Percentiles rank a stretch among this genome's conserved stretches.
Conservation (phyloP, 306 rosid genomes). For the Adenanthera pavonina region DNA sequence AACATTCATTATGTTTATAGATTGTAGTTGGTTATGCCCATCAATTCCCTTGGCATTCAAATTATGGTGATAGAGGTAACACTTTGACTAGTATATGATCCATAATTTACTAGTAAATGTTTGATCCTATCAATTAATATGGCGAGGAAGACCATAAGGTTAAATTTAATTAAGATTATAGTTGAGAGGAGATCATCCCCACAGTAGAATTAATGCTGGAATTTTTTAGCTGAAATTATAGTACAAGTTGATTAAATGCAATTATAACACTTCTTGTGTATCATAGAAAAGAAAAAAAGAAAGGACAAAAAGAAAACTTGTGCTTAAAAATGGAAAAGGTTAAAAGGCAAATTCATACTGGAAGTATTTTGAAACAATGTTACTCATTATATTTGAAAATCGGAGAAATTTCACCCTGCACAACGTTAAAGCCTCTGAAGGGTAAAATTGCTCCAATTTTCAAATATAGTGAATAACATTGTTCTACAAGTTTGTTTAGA, state of each 20-base stretch:
- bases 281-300: background rate
- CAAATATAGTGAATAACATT: too few relatives aligned
- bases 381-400: too few relatives aligned
- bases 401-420: too few relatives aligned
- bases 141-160: background rate
- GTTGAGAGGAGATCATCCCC: background rate
- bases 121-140: background rate
- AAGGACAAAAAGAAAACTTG: background rate
- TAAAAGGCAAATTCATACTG: too few relatives aligned
- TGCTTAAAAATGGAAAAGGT: constrained; percentile 30
- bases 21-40: background rate
- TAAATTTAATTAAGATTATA: background rate
- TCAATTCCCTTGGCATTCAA: background rate
- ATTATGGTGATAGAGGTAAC: background rate
- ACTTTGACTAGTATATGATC: background rate
- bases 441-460: too few relatives aligned
- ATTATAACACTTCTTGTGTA: background rate
- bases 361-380: too few relatives aligned
- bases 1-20: background rate
- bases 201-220: background rate
- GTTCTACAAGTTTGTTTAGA: too few relatives aligned
- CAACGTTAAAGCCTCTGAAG: too few relatives aligned
- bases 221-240: background rate
- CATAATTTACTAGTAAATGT: background rate
- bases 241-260: background rate